phyloP scores from a whole-genome alignment of 768 basidiomycete genomes.

The Imleria badia region DNA sequence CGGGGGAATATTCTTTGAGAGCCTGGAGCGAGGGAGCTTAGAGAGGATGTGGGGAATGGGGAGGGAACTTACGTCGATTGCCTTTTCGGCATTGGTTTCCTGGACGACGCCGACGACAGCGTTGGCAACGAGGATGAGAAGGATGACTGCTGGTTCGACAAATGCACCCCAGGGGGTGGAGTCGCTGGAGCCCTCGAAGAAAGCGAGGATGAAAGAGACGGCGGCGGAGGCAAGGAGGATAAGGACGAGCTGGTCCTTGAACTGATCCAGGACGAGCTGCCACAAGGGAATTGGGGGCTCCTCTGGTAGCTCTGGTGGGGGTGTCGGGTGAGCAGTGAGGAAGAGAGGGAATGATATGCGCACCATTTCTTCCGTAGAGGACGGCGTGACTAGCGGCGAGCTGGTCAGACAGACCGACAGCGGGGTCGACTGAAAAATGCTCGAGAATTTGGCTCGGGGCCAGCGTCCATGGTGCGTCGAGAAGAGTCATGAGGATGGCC shows the following conservation, averaged over 20 bases:
- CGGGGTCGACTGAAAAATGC: conserved; percentile 66
- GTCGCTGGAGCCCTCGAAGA: conserved; percentile 76
- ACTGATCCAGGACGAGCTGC: conserved; percentile 97
- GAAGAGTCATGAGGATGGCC: conserved; percentile 28
- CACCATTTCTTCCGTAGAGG: conserved; percentile 86
- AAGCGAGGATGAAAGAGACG: conserved; percentile 88
- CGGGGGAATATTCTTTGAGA: conserved; percentile 94
- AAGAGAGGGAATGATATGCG: conserved; percentile 14
- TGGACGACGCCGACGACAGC: conserved; percentile 98
- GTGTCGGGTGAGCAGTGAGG: background rate
- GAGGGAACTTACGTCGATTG: conserved; percentile 80
- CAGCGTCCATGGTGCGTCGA: conserved; percentile 81
- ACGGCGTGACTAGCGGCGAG: conserved; percentile 74
- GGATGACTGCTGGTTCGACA: conserved; percentile 92
- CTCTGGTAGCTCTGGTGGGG: conserved; percentile 78
- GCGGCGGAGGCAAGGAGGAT: conserved; percentile 94
- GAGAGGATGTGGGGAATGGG: background rate
- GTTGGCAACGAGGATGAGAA: conserved; percentile 94
- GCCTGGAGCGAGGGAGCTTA: conserved; percentile 51
- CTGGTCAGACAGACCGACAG: conserved; percentile 59
- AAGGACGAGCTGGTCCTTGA: conserved; percentile 97
- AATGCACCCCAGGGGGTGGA: conserved; percentile 78
- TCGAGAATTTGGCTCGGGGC: conserved; percentile 66
- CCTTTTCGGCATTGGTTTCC: conserved; percentile 93
- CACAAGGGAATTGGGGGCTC: conserved; percentile 89